phyloP scores from a whole-genome alignment of 2,329 filamentous ascomycete genomes.

The Pseudopithomyces chartarum region DNA sequence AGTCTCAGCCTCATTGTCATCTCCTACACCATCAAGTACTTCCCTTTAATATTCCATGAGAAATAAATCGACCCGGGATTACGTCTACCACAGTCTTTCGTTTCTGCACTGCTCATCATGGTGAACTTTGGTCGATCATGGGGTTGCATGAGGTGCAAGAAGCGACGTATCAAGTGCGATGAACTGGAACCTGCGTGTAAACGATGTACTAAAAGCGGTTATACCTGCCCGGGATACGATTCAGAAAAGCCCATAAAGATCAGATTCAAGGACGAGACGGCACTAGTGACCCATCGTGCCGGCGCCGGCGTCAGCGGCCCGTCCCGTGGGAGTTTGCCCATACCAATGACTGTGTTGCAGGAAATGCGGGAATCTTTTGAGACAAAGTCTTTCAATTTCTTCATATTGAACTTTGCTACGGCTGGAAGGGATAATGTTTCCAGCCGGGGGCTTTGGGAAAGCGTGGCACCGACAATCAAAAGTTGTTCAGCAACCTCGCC shows the following conservation, averaged over 20 bases:
- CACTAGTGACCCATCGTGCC: not conserved
- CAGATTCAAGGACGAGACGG: slow-evolving; percentile 9
- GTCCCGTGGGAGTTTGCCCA: not conserved
- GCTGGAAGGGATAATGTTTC: not conserved
- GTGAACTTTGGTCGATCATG: slow-evolving; percentile 3
- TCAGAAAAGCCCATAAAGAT: slow-evolving; percentile 1
- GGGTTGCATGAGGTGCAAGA: slow-evolving; percentile 4
- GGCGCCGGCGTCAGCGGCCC: not conserved
- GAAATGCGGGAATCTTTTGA: not conserved
- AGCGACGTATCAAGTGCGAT: slow-evolving; percentile 8
- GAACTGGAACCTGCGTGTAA: slow-evolving; percentile 8
- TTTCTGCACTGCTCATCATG: not conserved
- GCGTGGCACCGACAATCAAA: not conserved
- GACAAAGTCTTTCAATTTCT: slow-evolving; percentile 1
- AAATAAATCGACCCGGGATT: no score
- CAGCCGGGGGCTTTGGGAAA: not conserved
- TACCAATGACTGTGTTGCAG: not conserved
- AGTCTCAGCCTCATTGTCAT: not conserved
- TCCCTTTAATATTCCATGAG: not conserved
- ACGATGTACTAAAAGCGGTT: slow-evolving; percentile 6
- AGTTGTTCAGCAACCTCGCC: not conserved
- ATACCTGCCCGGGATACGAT: slow-evolving; percentile 7
- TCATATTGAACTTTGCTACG: slow-evolving; percentile 1
- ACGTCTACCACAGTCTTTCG: not conserved
- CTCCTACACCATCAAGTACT: not conserved